Base-by-base conservation (phyloP, 768 basidiomycete species). In the Tylopilus sp. region DNA sequence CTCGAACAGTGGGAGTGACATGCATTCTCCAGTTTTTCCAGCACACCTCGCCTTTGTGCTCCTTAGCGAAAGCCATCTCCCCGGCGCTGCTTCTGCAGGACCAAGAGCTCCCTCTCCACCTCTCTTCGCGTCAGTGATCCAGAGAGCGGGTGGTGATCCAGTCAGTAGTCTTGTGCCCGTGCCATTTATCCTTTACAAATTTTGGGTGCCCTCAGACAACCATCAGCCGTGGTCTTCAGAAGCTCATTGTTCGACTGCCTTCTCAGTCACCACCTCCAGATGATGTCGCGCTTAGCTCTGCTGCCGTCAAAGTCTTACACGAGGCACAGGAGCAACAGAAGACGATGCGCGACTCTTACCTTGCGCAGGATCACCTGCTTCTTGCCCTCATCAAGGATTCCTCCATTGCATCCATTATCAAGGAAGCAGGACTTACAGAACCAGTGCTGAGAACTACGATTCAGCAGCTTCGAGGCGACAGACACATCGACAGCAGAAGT, bases 291-390 rank as follows among this genome's bases (percentile, higher is more conserved):
- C 67, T 91, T 45, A 80, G 83, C 26, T 71, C 79, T 2, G 71
- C 79, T 9, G 62, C 79, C 5, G 61, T 79, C 52, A 81, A 84
- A 61, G 78, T 91, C 39, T 70, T 95, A 28, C 79, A 83, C 11
- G 86, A 88, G 54, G 91, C 92, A 0, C 85, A 88, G 54, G 78
- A 73, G 12, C 70, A 89, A 22, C 87, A 88, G 64, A 92, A 91
- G 74, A 86, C 75, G 6, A 88, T 87, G 85, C 86, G 88, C 63
- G 93, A 95, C 67, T 86, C 86, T 2, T 97, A 91, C 69, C 86
- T 98, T 52, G 93, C 94, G 0, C 89, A 95, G 68, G 93, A 98
- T 55, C 94, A 97, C 65, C 70, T 98, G 44, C 77, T 98, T 23
- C 82, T 93, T 22, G 92, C 91, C 0, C 80, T 98, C 44, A 62